Base-by-base conservation (phyloP, 2,329 filamentous ascomycete species). In the Fusarium xyrophilum region DNA sequence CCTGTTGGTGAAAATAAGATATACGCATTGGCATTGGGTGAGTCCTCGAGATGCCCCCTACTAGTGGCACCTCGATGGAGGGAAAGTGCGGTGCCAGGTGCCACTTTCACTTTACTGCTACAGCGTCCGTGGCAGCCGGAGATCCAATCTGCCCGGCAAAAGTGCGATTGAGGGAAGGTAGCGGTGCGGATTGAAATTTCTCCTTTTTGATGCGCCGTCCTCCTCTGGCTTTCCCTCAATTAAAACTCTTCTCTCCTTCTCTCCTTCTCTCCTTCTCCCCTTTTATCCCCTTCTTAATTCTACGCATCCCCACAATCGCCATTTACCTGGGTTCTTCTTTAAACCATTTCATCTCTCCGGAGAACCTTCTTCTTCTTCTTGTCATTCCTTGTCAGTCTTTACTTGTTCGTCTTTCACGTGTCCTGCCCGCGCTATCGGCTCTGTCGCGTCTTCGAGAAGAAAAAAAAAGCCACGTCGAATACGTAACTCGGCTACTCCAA, bases 331-430 rank as follows among this genome's bases (percentile, higher is more conserved):
- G 60, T 63, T 60, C 56, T 73, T 54, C 42, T 53, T 50, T 48
- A 56, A 48, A 48, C 52, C 51, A 59, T 58, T 53, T 71, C 64
- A 59, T 72, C 69, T 69, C 71, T 69, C 63, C 56, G 68, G 67
- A 72, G 70, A 62, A 40, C 57, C 52, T 69, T 76, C 73, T 74
- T 74, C 73, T 74, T 74, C 68, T 79, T 78, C 76, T 75, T 73
- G 78, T 79, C 78, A 74, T 71, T 79, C 77, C 73, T 79, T 79
- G 70, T 65, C 65, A 63, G 21, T 64, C 58, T 63, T 72, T 66
- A 43, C 70, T 68, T 52, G 67, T 52, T 46, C 56, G 17, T 38
- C 28, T 47, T 70, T 62, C 56, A 57, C 60, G 70, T 72, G 57
- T 60, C 68, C 70, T 74, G 71, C 72, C 71, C 73, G 72, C 74